phyloP scores from a whole-genome alignment of 495 filamentous ascomycete species.

The Aspergillus ostianus region DNA sequence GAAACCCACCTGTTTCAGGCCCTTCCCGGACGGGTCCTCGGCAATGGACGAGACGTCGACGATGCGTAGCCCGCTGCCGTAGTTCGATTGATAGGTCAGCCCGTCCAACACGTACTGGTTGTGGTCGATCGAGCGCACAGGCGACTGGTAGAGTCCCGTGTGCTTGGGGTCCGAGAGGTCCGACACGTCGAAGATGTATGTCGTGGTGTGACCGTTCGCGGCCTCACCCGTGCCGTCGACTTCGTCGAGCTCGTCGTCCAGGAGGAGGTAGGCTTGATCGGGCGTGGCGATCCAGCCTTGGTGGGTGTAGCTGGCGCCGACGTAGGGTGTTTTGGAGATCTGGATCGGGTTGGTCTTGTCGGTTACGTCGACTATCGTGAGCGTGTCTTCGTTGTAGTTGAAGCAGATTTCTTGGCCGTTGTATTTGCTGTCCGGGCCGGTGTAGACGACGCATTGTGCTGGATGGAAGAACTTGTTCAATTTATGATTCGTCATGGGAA shows the following conservation, averaged over 20 bases:
- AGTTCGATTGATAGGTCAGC: constrained; percentile 21
- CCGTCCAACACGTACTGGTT: constrained; percentile 23
- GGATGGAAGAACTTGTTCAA: background rate
- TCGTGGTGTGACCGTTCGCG: constrained; percentile 23
- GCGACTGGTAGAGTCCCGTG: constrained; percentile 22
- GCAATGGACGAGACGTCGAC: constrained; percentile 19
- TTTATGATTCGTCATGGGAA: background rate
- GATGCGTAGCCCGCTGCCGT: constrained; percentile 21
- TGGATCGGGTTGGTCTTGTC: constrained; percentile 18
- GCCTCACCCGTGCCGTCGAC: constrained; percentile 16
- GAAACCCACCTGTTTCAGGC: constrained; percentile 17
- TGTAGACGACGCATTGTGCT: constrained; percentile 24
- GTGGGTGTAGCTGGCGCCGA: constrained; percentile 20
- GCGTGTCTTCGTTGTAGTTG: constrained; percentile 24
- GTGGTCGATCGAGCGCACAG: constrained; percentile 22
- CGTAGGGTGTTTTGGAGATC: constrained; percentile 23
- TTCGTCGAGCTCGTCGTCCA: constrained; percentile 24
- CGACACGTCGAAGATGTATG: constrained; percentile 23
- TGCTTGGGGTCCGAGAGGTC: constrained; percentile 18
- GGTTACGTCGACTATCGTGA: constrained; percentile 22
- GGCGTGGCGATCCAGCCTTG: constrained; percentile 19
- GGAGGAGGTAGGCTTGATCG: constrained; percentile 18
- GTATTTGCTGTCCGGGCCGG: constrained; percentile 17
- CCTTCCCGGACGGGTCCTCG: constrained; percentile 14
- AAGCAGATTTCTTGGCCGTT: constrained; percentile 21